phyloP scores from a whole-genome alignment of 805 yeast species.

The Wickerhamomyces silvicola region DNA sequence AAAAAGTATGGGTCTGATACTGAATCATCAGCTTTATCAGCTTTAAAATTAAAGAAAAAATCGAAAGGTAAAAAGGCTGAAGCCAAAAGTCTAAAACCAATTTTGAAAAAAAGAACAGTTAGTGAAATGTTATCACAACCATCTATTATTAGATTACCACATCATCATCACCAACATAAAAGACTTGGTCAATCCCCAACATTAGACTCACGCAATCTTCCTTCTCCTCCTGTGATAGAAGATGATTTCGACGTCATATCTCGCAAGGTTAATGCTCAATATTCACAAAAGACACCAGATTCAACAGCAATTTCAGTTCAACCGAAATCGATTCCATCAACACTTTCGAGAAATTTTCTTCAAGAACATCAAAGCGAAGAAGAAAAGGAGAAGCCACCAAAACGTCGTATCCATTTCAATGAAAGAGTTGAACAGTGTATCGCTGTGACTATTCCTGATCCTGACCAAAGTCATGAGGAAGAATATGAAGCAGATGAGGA shows the following conservation, averaged over 20 bases:
- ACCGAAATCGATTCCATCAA: neutral
- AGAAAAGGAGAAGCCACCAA: neutral
- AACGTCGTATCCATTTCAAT: slow-evolving; percentile 83
- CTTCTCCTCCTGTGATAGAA: slow-evolving; percentile 22
- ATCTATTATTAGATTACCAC: slow-evolving; percentile 23
- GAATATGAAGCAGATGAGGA: slow-evolving; percentile 26
- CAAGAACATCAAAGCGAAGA: slow-evolving; percentile 1
- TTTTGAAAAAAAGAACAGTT: slow-evolving; percentile 79
- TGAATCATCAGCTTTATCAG: slow-evolving; percentile 24
- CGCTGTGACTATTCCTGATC: slow-evolving; percentile 39
- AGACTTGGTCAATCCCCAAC: too few species aligned
- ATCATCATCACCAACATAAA: slow-evolving; percentile 14
- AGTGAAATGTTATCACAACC: slow-evolving; percentile 72
- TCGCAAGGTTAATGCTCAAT: slow-evolving; percentile 22
- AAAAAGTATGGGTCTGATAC: slow-evolving; percentile 35
- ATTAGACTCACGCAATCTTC: slow-evolving; percentile 2
- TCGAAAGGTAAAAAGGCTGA: slow-evolving; percentile 7
- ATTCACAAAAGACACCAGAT: slow-evolving; percentile 4
- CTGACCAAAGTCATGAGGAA: slow-evolving; percentile 16
- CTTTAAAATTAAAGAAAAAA: slow-evolving; percentile 15
- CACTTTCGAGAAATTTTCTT: neutral
- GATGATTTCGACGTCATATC: slow-evolving; percentile 22
- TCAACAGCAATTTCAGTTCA: neutral
- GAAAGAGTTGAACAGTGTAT: slow-evolving; percentile 94
- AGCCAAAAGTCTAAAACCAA: slow-evolving; percentile 59